A percentile compares a stretch with the other conserved stretches of the same genome.
These are phyloP conservation scores for Onygena corvina DNA, from an alignment of 2,329 filamentous ascomycete genomes.

Conservation along the genomic window DNA sequence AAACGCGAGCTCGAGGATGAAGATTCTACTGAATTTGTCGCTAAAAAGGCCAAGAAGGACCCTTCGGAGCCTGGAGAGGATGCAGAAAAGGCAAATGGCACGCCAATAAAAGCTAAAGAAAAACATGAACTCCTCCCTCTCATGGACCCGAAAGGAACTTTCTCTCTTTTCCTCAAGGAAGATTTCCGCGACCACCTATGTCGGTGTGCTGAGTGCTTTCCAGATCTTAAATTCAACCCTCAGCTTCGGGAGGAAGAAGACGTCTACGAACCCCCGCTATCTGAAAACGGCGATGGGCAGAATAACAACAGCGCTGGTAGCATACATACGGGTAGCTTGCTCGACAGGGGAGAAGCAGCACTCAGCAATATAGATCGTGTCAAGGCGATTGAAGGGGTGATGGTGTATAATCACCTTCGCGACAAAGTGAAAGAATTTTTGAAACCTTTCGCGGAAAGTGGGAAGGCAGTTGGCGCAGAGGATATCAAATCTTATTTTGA, in stretches of 20 bases:
- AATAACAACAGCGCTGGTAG: slow-evolving; percentile 36
- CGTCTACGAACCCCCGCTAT: slow-evolving; percentile 81
- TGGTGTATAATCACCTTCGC: slow-evolving; percentile 94
- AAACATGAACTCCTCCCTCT: slow-evolving; percentile 50
- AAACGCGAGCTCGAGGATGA: slow-evolving; percentile 56
- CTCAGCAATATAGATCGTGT: slow-evolving; percentile 87
- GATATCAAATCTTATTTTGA: slow-evolving; percentile 97
- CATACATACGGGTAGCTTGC: slow-evolving; percentile 67
- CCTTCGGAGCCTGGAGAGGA: background rate
- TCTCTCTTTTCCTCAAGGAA: slow-evolving; percentile 72
- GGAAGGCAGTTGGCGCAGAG: slow-evolving; percentile 76
- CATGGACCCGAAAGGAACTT: slow-evolving; percentile 41
- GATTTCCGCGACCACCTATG: slow-evolving; percentile 74
- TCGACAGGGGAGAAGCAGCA: slow-evolving; percentile 85
- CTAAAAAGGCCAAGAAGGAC: slow-evolving; percentile 41
- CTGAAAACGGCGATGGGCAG: slow-evolving; percentile 48
- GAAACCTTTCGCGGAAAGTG: slow-evolving; percentile 84
- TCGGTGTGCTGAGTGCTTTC: slow-evolving; percentile 70
- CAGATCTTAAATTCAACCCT: slow-evolving; percentile 54
- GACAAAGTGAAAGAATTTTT: slow-evolving; percentile 94
- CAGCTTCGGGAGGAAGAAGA: slow-evolving; percentile 92
- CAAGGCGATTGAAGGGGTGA: slow-evolving; percentile 85
- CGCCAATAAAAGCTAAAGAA: slow-evolving; percentile 35
- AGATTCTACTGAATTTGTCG: slow-evolving; percentile 33
- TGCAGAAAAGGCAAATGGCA: background rate